Evolutionary conservation across 768 basidiomycete genomes (phyloP).

Genomic region (Russula olivacea): DNA sequence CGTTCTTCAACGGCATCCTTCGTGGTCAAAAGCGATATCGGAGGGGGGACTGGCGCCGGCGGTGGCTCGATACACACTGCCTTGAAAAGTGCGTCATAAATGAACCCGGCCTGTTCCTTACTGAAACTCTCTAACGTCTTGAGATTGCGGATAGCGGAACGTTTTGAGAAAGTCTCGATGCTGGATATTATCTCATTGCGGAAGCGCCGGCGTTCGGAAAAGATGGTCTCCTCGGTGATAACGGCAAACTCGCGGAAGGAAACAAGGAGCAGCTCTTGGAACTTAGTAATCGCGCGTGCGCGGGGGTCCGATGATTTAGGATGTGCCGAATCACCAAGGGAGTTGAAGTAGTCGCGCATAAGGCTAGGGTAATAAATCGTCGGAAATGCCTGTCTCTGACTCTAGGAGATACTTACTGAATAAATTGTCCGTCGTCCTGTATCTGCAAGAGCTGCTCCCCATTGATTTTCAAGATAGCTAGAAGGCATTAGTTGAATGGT

Average conservation of each 20-base stretch:
- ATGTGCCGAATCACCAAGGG: constrained; percentile 90
- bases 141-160: constrained; percentile 84
- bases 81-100: constrained; percentile 91
- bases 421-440: constrained; percentile 95
- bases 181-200: constrained; percentile 85
- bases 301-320: constrained; percentile 84
- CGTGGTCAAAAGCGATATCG: constrained; percentile 48
- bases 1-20: constrained; percentile 59
- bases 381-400: not conserved
- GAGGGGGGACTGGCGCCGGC: constrained; percentile 42
- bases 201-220: constrained; percentile 76
- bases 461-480: constrained; percentile 96
- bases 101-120: constrained; percentile 80
- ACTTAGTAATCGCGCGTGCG: constrained; percentile 88
- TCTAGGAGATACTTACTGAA: constrained; percentile 52
- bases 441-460: constrained; percentile 87
- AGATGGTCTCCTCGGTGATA: constrained; percentile 93
- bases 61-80: constrained; percentile 75
- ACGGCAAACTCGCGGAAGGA: constrained; percentile 97
- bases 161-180: constrained; percentile 92
- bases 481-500: not conserved
- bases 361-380: constrained; percentile 43
- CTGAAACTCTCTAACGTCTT: constrained; percentile 70
- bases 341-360: constrained; percentile 93
- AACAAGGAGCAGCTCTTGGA: constrained; percentile 93